These are phyloP conservation scores for Austroboletus novae-zelandiae DNA, from an alignment of 1,284 basidiomycete genomes.

Conservation along the genomic window DNA sequence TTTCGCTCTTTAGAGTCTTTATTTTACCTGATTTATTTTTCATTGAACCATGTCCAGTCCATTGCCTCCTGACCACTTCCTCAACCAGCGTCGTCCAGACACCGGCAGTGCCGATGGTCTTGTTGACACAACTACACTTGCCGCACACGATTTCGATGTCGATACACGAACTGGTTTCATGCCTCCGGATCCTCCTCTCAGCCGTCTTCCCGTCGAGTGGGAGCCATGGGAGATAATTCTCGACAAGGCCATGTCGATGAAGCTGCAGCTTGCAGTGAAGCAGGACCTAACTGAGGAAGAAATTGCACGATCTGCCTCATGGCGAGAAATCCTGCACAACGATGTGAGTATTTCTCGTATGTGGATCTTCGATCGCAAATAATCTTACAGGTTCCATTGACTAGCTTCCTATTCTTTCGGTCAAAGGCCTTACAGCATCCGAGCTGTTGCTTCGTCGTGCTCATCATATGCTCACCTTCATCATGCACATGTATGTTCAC, in stretches of 20 bases:
- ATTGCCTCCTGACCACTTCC: conserved; percentile 59
- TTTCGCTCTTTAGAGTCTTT: too few species aligned
- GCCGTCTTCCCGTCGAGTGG: conserved; percentile 60
- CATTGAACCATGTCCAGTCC: conserved; percentile 10
- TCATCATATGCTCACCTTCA: conserved; percentile 82
- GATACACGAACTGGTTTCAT: conserved; percentile 91
- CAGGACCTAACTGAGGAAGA: conserved; percentile 44
- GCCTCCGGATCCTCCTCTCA: conserved; percentile 76
- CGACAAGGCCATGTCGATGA: conserved; percentile 48
- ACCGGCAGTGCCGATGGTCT: conserved; percentile 37
- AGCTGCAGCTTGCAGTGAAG: conserved; percentile 58
- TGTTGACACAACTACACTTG: conserved; percentile 82
- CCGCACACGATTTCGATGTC: conserved; percentile 93
- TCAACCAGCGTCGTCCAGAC: conserved; percentile 61
- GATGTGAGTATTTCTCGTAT: conserved; percentile 41
- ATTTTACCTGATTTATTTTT: neutral
- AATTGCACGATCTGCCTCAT: conserved; percentile 45
- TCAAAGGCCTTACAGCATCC: conserved; percentile 44
- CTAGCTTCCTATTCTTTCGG: conserved; percentile 38
- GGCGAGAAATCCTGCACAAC: conserved; percentile 61
- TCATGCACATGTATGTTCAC: conserved; percentile 89
- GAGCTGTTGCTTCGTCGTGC: conserved; percentile 76
- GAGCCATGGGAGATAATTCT: conserved; percentile 69
- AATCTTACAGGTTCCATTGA: neutral
- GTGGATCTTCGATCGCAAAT: neutral